A percentile compares a stretch with the other conserved stretches of the same genome.
These are phyloP conservation scores for Lepiota venenata DNA, from an alignment of 768 basidiomycete species.

Conservation along the genomic window DNA sequence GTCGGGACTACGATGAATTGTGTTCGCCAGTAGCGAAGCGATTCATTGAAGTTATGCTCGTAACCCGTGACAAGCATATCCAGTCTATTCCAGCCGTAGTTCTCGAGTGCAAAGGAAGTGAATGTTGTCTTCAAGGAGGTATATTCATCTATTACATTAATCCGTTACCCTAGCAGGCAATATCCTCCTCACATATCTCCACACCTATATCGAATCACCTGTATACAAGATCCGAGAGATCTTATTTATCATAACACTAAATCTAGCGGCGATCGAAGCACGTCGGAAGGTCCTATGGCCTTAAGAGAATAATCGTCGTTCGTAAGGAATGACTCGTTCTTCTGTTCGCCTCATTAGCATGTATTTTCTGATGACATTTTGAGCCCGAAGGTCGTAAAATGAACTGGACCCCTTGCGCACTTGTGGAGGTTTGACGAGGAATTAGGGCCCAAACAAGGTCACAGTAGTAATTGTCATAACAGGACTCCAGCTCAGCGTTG, in stretches of 20 bases:
- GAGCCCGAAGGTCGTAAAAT: conserved; percentile 51
- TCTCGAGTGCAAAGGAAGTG: conserved; percentile 72
- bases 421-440: conserved; percentile 70
- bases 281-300: conserved; percentile 63
- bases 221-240: conserved; percentile 92
- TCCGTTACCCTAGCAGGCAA: conserved; percentile 58
- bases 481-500: conserved; percentile 67
- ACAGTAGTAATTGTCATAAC: conserved; percentile 82
- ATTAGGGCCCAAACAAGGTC: conserved; percentile 84
- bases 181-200: conserved; percentile 78
- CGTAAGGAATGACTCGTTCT: conserved; percentile 54
- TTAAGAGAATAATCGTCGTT: conserved; percentile 53
- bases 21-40: conserved; percentile 90
- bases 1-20: conserved; percentile 92
- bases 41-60: conserved; percentile 76
- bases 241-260: conserved; percentile 93
- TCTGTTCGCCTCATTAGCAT: conserved; percentile 34
- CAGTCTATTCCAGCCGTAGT: conserved; percentile 86
- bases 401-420: conserved; percentile 90
- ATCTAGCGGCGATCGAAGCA: conserved; percentile 54
- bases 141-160: conserved; percentile 68
- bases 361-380: conserved; percentile 16
- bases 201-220: conserved; percentile 87
- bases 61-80: conserved; percentile 87
- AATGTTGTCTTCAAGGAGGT: conserved; percentile 76